Conservation (phyloP, 1,284 basidiomycete species). For the Apiotrichum domesticum region DNA sequence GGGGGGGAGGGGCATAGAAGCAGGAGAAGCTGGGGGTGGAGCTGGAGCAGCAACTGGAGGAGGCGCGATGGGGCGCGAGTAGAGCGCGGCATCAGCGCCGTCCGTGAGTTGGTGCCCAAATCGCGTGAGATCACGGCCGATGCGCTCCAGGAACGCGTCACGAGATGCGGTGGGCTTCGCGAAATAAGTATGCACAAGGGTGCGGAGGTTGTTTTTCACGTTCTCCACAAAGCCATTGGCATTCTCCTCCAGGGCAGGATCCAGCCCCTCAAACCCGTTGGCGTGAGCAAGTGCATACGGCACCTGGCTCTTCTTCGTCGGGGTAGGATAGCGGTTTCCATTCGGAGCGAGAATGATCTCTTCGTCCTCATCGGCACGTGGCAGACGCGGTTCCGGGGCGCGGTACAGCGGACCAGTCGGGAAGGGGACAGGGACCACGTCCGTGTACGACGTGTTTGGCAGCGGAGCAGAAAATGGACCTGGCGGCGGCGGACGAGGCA, state of each 20-base stretch:
- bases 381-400: slow-evolving; percentile 8
- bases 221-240: slow-evolving; percentile 39
- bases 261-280: slow-evolving; percentile 32
- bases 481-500: too few species aligned
- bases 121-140: slow-evolving; percentile 34
- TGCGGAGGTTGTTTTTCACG: slow-evolving; percentile 36
- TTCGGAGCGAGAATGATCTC: slow-evolving; percentile 6
- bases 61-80: neutral
- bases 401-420: slow-evolving; percentile 8
- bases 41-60: too few species aligned
- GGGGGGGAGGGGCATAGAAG: too few species aligned
- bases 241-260: slow-evolving; percentile 28
- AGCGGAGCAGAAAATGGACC: too few species aligned
- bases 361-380: neutral
- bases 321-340: slow-evolving; percentile 1
- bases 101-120: slow-evolving; percentile 37
- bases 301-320: slow-evolving; percentile 2
- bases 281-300: slow-evolving; percentile 19
- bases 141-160: slow-evolving; percentile 38
- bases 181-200: slow-evolving; percentile 32
- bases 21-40: too few species aligned
- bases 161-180: slow-evolving; percentile 20
- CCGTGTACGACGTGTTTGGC: slow-evolving; percentile 1
- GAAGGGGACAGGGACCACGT: slow-evolving; percentile 8
- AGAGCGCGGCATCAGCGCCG: slow-evolving; percentile 28